Base-by-base conservation (phyloP, 495 filamentous ascomycete genomes). In the Pyrenopolyporus hunteri region DNA sequence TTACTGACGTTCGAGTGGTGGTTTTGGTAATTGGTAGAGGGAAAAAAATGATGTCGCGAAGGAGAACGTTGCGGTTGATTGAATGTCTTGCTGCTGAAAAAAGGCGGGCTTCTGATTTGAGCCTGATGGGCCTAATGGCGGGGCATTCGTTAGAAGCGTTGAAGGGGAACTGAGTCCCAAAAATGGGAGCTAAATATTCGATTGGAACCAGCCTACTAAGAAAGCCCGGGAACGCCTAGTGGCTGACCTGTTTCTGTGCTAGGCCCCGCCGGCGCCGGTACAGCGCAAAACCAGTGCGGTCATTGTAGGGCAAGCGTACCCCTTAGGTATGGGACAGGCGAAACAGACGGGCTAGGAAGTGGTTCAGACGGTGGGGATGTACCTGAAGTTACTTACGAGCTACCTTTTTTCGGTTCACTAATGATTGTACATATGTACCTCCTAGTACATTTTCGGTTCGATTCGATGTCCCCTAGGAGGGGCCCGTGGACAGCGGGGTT, bases 151-250 rank as follows among this genome's bases (percentile, higher is more conserved):
- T 57, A 39, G 42, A 47, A 46, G 13, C n/a, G 32, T 17, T 33
- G 13, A 48, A 49, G 52, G 43, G 56, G 37, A 22, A 19, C 26
- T 39, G 16, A 63, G 42, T 51, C 48, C 61, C 54, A 58, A 59
- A 49, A 50, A 43, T 60, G 51, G 63, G 35, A 66, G 35, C 63
- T 57, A 66, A 61, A 61, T 57, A 42, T 48, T 66, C 52, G 61
- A 66, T 66, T 40, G 57, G 63, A 57, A 57, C n/a, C 57, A 57
- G 32, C 35, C 57, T 60, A 52, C 57, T 59, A 20, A 60, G 61
- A 66, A 66, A 47, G 57, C 46, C 63, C 63, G 63, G 63, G 57
- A 57, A 66, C 42, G 57, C 57, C 63, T 61, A 66, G 63, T 57
- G 63, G 63, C 57, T 66, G 40, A 43, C 56, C 39, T 33, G 39